Evolutionary conservation across 2,329 filamentous ascomycete species (phyloP), one percentile per base, ranked within the genome.

Genomic region (Chrysoporthe puriensis): DNA sequence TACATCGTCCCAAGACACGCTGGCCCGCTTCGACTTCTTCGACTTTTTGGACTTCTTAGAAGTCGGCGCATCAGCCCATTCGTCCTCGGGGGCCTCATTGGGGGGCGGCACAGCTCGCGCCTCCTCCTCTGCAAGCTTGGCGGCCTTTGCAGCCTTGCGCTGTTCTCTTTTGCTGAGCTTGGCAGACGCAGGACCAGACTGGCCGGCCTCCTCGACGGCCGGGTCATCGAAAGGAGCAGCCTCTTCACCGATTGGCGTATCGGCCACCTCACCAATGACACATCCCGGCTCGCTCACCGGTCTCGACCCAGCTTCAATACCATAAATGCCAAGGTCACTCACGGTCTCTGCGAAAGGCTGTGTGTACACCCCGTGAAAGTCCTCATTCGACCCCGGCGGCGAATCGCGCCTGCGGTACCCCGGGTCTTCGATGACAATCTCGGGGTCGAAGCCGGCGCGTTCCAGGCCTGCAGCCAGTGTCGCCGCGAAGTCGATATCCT

Each of bases 401-500:
- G 89, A 90, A 64, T 87, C 85, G 40, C 90, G 87, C 62, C 83
- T 84, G 71, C 86, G 86, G 73, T 89, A 93, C 1, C 77, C 80
- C 0, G 87, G 86, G 72, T 93, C 84, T 58, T 91, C 82, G 46
- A 91, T 89, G 58, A 93, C 88, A 67, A 93, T 87, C 52, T 90
- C 85, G 4, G 89, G 87, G 73, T 92, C 85, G 70, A 93, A 93
- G 0, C 91, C 91, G 58, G 88, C 86, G n/a, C 88, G 85, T 74
- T 89, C 80, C 61, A 92, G 81, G 1, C 88, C 90, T 60, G 90
- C 91, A 67, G 90, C 90, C 59, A 93, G 78, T 3, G 86, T 88
- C 40, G 90, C 91, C 8, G 89, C 87, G 71, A 93, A 93, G 63
- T 88, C 88, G 9, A 90, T 79, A 72, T 93, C 91, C 66, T 90